A percentile compares a stretch with the other conserved stretches of the same genome.
These are phyloP conservation scores for Colletotrichum musicola DNA, from an alignment of 2,329 filamentous ascomycete genomes.

Conservation along the genomic window DNA sequence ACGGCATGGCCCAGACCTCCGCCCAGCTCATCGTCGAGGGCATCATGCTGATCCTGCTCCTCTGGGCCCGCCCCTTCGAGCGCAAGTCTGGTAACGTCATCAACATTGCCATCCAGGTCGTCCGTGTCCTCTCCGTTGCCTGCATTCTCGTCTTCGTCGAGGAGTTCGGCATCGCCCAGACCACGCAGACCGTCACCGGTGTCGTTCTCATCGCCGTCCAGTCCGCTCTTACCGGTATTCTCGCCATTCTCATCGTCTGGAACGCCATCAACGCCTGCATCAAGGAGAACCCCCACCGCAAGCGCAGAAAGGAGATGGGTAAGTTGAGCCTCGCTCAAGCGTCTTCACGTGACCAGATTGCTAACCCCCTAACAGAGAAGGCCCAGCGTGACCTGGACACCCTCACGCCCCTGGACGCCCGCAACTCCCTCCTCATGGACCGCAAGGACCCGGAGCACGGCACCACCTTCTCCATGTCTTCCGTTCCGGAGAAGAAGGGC, in stretches of 20 bases:
- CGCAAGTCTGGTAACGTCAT: conserved; percentile 90
- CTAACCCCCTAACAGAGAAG: conserved; percentile 71
- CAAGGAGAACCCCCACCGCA: conserved; percentile 91
- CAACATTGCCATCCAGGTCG: conserved; percentile 91
- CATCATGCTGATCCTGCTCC: conserved; percentile 80
- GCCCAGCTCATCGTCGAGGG: conserved; percentile 86
- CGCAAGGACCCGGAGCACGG: conserved; percentile 51
- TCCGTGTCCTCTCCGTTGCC: conserved; percentile 87
- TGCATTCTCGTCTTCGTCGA: conserved; percentile 96
- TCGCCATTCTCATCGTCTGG: conserved; percentile 89
- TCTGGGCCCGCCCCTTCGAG: conserved; percentile 90
- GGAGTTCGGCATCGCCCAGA: conserved; percentile 88
- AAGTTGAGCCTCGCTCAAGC: conserved; percentile 57
- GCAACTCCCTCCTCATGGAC: conserved; percentile 86
- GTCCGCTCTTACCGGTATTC: conserved; percentile 81
- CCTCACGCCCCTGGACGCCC: conserved; percentile 87
- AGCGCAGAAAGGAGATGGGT: conserved; percentile 90
- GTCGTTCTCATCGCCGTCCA: conserved; percentile 95
- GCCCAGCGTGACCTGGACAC: conserved; percentile 81
- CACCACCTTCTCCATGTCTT: conserved; percentile 58
- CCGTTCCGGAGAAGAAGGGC: conserved; percentile 46
- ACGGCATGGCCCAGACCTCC: conserved; percentile 84
- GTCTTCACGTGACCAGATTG: conserved; percentile 22
- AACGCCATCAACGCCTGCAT: conserved; percentile 87
- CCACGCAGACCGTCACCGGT: conserved; percentile 93